Evolutionary conservation across 495 filamentous ascomycete species (phyloP), one percentile per base, ranked within the genome.

Genomic region (Neurospora africana): DNA sequence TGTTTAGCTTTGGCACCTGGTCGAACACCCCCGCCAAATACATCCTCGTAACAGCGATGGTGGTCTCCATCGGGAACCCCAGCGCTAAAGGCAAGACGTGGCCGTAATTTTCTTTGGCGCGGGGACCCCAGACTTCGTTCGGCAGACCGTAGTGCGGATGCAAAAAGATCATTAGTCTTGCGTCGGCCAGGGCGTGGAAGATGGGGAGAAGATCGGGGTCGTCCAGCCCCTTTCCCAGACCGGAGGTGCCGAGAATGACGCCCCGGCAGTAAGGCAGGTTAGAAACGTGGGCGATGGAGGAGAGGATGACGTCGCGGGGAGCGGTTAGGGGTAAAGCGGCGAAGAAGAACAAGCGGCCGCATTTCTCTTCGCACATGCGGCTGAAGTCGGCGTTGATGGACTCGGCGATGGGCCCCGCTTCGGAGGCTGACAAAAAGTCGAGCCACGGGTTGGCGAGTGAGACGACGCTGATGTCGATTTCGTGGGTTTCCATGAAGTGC

Each of bases 381-480:
- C 93, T 85, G 36, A 97, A 88, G 53, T 94, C 91, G 74, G 91
- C 82, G 81, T 97, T 98, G 79, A 97, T 88, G 5, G 79, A 82
- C 40, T 83, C 72, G 0, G 93, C 91, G 72, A 88, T 87, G 53
- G 82, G 78, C 15, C 85, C 86, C 3, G 91, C 91, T 72, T 91
- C 87, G 27, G 81, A 75, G 0, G 89, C 75, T 0, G 87, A 82
- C 0, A 97, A 83, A 78, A 97, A 97, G 80, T 97, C 95, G 1
- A 98, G 87, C 95, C 95, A 98, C 1, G 95, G 95, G 79, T 98
- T 98, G 30, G 95, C 95, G 58, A 97, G 90, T 0, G 91, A 94
- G 78, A 98, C 88, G 10, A 97, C 90, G 21, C 92, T 96, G 70
- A 89, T 89, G 77, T 91, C 87, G 76, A 98, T 97, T 33, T 81